Evolutionary conservation across 2,329 filamentous ascomycete genomes (phyloP), one percentile per base, ranked within the genome.

Genomic region (Epichloe bromicola): DNA sequence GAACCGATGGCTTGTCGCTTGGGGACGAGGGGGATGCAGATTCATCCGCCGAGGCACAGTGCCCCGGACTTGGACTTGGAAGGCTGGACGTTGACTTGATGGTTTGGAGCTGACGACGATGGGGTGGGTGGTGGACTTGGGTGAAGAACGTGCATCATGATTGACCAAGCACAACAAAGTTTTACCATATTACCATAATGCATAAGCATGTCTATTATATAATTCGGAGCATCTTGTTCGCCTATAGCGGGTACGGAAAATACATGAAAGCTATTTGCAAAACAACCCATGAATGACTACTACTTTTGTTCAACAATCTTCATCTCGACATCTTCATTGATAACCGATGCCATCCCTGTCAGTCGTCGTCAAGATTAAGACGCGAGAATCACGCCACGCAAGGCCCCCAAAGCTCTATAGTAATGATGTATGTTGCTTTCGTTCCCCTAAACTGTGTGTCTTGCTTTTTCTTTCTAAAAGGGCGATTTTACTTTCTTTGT

Each of bases 321-420:
- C 42, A 49, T 46, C 46, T 44, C 52, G 5, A 33, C 17, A 17
- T 44, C 38, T 39, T 23, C 36, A 26, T 37, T 52, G 50, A 52
- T 50, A 37, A 44, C 47, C 44, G 50, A 54, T 52, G 52, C 52
- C 52, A 54, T 54, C 52, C 50, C 52, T 54, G 52, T 54, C 52
- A 52, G 52, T 54, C 50, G 47, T 51, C 47, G 49, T 49, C 49
- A 38, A 43, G 23, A 49, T 17, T 42, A 42, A 23, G 40, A 49
- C 41, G 34, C 15, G 43, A 37, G 45, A 36, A 20, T 49, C 46
- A 37, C 37, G 26, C 36, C 41, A 36, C 34, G 10, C 5, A 26
- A 5, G 4, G 37, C 49, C 15, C 49, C 41, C 44, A 39, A 41
- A 49, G 11, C 11, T 51, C 49, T 51, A 53, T 37, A 48, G 19